These are phyloP conservation scores for Fusarium sarcochroum DNA, from an alignment of 2,329 filamentous ascomycete genomes.

Conservation along the genomic window DNA sequence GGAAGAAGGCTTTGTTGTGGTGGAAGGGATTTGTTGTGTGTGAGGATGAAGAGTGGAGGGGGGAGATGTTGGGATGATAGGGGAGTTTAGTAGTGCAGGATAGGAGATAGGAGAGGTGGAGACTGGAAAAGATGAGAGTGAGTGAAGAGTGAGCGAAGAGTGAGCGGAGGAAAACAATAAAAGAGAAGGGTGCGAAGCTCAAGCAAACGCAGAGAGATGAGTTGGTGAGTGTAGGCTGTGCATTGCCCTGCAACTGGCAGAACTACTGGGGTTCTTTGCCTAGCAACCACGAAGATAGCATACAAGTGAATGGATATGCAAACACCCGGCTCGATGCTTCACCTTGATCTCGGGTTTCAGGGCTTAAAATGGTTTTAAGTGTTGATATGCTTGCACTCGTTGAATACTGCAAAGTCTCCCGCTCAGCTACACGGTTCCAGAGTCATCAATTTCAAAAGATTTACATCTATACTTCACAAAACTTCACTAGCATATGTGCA, in stretches of 20 bases:
- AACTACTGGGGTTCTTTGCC: constrained; percentile 3
- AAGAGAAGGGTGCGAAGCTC: not conserved
- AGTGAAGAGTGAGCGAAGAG: not conserved
- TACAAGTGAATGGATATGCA: not conserved
- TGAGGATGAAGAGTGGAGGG: not conserved
- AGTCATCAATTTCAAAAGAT: not conserved
- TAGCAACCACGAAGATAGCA: not conserved
- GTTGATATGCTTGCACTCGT: not conserved
- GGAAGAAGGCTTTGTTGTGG: constrained; percentile 1
- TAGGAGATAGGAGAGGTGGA: constrained; percentile 1
- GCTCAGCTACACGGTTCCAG: not conserved
- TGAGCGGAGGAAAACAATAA: not conserved
- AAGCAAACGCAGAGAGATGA: not conserved
- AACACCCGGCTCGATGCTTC: not conserved
- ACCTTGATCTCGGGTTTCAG: not conserved
- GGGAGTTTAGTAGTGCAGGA: constrained; percentile 5
- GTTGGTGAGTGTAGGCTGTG: not conserved
- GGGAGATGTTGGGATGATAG: not conserved
- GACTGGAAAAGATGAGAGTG: not conserved
- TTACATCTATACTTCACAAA: not conserved
- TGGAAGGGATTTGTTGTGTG: not conserved
- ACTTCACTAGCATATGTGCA: not conserved
- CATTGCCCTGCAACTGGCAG: constrained; percentile 4
- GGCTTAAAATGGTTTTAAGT: not conserved
- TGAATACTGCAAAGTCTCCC: not conserved